phyloP scores from a whole-genome alignment of 345 rosid species.

The Iberis pinnata region DNA sequence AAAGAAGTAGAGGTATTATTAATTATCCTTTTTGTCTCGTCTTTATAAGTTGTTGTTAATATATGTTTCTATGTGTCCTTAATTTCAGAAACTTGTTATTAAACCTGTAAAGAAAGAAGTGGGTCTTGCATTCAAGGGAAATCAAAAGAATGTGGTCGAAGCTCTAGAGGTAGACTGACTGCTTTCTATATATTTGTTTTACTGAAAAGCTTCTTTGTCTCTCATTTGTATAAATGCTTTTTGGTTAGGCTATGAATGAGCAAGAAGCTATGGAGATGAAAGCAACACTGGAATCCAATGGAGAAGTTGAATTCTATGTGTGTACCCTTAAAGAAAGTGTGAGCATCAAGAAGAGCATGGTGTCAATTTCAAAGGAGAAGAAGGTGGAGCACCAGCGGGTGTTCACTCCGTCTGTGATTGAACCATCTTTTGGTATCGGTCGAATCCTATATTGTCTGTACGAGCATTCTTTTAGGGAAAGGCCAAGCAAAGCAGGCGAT shows the following conservation, averaged over 20 bases:
- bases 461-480: conserved; percentile 80
- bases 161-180: conserved; percentile 56
- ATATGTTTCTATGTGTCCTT: background rate
- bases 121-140: conserved; percentile 82
- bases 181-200: background rate
- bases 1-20: conserved; percentile 79
- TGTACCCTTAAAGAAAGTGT: conserved; percentile 66
- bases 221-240: too few species aligned
- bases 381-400: conserved; percentile 83
- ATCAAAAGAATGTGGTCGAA: conserved; percentile 73
- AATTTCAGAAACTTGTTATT: conserved; percentile 73
- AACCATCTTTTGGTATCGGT: conserved; percentile 93
- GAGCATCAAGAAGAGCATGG: conserved; percentile 65
- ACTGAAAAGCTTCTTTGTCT: background rate
- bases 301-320: conserved; percentile 72
- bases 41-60: background rate
- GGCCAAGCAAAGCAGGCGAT: conserved; percentile 86
- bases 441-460: conserved; percentile 85
- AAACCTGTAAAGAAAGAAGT: conserved; percentile 73
- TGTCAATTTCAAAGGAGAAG: conserved; percentile 81
- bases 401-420: conserved; percentile 89
- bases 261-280: conserved; percentile 89
- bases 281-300: conserved; percentile 63
- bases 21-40: background rate
- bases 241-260: conserved; percentile 70